Evolutionary conservation across 176 grass and related monocot genomes (phyloP), one percentile per base, ranked within the genome.

Genomic region (Dactylis glomerata): DNA sequence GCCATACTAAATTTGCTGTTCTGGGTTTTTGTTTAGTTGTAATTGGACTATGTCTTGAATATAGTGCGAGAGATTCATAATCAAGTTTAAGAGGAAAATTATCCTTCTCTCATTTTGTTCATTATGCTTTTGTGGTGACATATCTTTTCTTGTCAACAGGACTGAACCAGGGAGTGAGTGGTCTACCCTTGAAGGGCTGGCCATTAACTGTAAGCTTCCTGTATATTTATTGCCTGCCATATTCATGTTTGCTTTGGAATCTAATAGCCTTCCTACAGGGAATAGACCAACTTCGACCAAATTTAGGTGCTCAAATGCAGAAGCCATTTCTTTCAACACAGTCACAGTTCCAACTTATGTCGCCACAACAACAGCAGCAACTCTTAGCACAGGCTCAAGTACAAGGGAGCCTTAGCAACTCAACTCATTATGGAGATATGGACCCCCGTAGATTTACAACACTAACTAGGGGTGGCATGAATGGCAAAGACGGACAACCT

Each of bases 181-280:
- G 97, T 87, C 89, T 96, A 89, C 93, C 97, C 37, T 92, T 99
- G 86, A 99, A 99, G 79, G 97, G 97, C 49, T 99, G 97, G 97
- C 97, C 97, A 28, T 87, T 99, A 89, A 92, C 93, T 73, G 97
- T 99, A 89, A 90, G 96, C 71, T 61, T 6, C 1, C 30, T 32
- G 32, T 34, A 23, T 32, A 83, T 85, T 15, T 57, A 68, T 86
- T 71, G 24, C 50, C 50, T 55, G 57, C 64, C 44, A 51, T 73
- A 73, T 75, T 22, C 82, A 11, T 42, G n/a, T 33, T 67, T 68
- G 40, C 65, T 82, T 30, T 76, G 52, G 10, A 68, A 76, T 52
- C 67, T 82, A 58, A 86, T 82, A 34, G 44, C 47, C 51, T 15
- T 75, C 49, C 61, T 59, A 84, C 79, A 99, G 97, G 93, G 89